These are phyloP conservation scores for Claviceps capensis DNA, from an alignment of 2,329 filamentous ascomycete genomes.

Conservation along the genomic window DNA sequence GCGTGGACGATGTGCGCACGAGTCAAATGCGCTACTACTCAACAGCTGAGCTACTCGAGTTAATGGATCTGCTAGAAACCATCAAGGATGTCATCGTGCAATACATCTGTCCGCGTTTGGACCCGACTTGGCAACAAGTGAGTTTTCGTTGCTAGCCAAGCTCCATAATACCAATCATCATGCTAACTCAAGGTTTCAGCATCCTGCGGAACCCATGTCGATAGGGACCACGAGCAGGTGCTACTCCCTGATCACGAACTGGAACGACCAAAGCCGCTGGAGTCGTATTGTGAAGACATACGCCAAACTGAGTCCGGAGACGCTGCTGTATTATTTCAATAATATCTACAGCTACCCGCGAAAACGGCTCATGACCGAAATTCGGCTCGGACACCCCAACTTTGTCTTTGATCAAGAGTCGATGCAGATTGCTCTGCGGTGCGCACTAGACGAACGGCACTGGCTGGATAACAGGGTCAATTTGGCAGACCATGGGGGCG, in stretches of 20 bases:
- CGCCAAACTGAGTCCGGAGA: conserved; percentile 34
- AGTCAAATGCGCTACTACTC: conserved; percentile 30
- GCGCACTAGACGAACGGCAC: conserved; percentile 24
- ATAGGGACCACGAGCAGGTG: conserved; percentile 14
- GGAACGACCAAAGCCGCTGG: conserved; percentile 24
- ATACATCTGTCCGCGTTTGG: conserved; percentile 32
- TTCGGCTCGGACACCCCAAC: conserved; percentile 25
- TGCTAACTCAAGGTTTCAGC: conserved; percentile 7
- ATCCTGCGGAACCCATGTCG: conserved; percentile 10
- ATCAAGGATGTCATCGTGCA: conserved; percentile 30
- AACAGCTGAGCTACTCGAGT: conserved; percentile 29
- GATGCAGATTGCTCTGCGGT: conserved; percentile 24
- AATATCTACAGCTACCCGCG: conserved; percentile 32
- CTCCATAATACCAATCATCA: neutral
- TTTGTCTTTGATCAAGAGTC: conserved; percentile 33
- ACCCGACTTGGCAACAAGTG: conserved; percentile 23
- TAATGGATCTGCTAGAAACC: conserved; percentile 31
- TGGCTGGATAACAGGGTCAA: conserved; percentile 19
- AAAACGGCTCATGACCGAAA: conserved; percentile 28
- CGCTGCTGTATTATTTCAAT: conserved; percentile 35
- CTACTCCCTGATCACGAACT: conserved; percentile 20
- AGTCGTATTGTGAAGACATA: conserved; percentile 29
- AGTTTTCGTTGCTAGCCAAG: conserved; percentile 7
- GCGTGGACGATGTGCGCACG: conserved; percentile 26
- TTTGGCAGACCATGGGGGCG: conserved; percentile 20